Percentiles rank a stretch among this genome's conserved stretches.
Conservation (phyloP, 2,329 filamentous ascomycete genomes). For the Apiospora koreana region DNA sequence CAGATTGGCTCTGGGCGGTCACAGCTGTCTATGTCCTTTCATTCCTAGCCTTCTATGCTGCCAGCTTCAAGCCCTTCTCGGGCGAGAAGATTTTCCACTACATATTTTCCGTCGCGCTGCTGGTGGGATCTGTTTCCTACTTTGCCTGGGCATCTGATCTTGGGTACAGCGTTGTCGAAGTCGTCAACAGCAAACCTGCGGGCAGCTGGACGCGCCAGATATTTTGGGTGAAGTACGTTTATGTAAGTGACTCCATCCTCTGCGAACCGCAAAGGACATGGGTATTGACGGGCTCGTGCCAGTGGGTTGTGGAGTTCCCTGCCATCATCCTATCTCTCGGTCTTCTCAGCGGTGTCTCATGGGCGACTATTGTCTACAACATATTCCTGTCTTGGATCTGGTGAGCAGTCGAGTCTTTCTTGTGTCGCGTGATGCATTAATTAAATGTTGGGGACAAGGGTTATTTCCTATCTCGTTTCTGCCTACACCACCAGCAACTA, state of each 20-base stretch:
- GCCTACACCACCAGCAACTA: slow-evolving; percentile 51
- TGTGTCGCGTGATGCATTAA: not conserved
- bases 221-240: slow-evolving; percentile 57
- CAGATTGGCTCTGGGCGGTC: slow-evolving; percentile 58
- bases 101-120: slow-evolving; percentile 49
- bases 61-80: slow-evolving; percentile 43
- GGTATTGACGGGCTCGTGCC: not conserved
- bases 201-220: slow-evolving; percentile 41
- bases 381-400: slow-evolving; percentile 52
- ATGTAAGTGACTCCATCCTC: not conserved
- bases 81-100: slow-evolving; percentile 60
- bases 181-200: slow-evolving; percentile 19
- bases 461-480: slow-evolving; percentile 50
- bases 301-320: slow-evolving; percentile 50
- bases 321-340: slow-evolving; percentile 46
- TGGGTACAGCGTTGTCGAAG: slow-evolving; percentile 42
- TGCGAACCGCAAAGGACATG: too few relatives aligned
- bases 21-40: slow-evolving; percentile 48
- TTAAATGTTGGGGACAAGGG: slow-evolving; percentile 24
- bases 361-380: slow-evolving; percentile 56
- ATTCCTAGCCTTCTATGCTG: slow-evolving; percentile 43
- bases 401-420: slow-evolving; percentile 21
- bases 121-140: slow-evolving; percentile 52
- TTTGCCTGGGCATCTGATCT: slow-evolving; percentile 54
- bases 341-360: slow-evolving; percentile 53